Evolutionary conservation across 2,329 filamentous ascomycete species (phyloP), one percentile per base, ranked within the genome.

Genomic region (Seiridium unicorne): DNA sequence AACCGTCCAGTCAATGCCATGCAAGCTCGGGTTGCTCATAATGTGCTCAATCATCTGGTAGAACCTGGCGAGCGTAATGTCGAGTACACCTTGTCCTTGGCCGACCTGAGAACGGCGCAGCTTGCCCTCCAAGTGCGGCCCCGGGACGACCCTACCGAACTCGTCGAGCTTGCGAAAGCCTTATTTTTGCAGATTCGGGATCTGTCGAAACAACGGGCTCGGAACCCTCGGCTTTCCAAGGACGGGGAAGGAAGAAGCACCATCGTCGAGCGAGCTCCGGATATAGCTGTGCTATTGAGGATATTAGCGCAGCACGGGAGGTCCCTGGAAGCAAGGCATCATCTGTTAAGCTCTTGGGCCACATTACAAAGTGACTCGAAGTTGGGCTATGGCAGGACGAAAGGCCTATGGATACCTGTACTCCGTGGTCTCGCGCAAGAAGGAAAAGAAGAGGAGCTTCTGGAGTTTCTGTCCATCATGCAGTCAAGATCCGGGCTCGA

Each of bases 371-470:
- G 18, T 1, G 59, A 61, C 40, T 40, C 60, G 13, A 26, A 44
- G 6, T 47, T 61, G 2, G 60, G 58, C 75, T 66, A 78, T 73
- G 71, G 63, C n/a, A 9, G 70, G 11, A 74, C 68, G 55, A 69
- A 71, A 36, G 72, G 48, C 3, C 57, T 77, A 10, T 84, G 83
- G 82, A 72, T 79, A 34, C 69, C 74, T 1, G 76, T 90, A 9
- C 71, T 91, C 32, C 76, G 76, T 26, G 91, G 90, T 0, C 82
- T 92, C 36, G 85, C 85, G 1, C 74, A 74, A 62, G 84, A 92
- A 68, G 79, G 82, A 44, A 80, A 83, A 55, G 81, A 88, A 64
- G 63, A 78, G 59, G 83, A 87, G 70, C 76, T 92, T 60, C 66
- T 86, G 46, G 73, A 80, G n/a, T 79, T 87, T 3, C 74, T 84